Percentiles rank a stretch among this genome's conserved stretches.
These are phyloP conservation scores for Talaromyces sp. DNA, from an alignment of 2,329 filamentous ascomycete species.

Conservation along the genomic window DNA sequence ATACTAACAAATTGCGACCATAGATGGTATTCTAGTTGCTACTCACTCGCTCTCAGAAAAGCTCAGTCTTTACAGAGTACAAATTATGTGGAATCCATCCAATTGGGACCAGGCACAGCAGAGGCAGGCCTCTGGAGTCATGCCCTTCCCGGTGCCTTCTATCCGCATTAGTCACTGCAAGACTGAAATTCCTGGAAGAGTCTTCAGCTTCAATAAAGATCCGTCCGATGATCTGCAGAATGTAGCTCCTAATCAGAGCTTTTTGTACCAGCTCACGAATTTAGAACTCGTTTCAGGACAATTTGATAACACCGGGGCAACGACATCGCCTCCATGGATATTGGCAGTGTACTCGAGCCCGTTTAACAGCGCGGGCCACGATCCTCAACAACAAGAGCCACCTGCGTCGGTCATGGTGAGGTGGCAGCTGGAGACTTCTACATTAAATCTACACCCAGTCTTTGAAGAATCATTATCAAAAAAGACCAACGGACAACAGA, in stretches of 20 bases:
- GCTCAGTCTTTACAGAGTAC: constrained; percentile 69
- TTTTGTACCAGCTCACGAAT: constrained; percentile 64
- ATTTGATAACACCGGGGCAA: constrained; percentile 55
- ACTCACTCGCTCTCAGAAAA: constrained; percentile 60
- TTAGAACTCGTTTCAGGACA: constrained; percentile 69
- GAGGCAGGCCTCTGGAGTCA: constrained; percentile 26
- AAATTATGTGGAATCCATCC: constrained; percentile 68
- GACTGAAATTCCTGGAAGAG: constrained; percentile 33
- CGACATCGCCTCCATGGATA: constrained; percentile 60
- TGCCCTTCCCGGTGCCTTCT: constrained; percentile 34
- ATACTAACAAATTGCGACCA: neutral
- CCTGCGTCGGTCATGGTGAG: constrained; percentile 71
- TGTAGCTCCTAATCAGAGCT: constrained; percentile 27
- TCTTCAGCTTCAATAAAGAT: constrained; percentile 28
- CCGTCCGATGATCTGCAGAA: constrained; percentile 26
- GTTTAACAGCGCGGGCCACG: constrained; percentile 49
- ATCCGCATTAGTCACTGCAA: constrained; percentile 39
- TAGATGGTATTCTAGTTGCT: constrained; percentile 35
- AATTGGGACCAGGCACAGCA: constrained; percentile 44
- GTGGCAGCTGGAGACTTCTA: constrained; percentile 71
- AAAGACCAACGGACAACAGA: constrained; percentile 52
- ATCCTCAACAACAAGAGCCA: constrained; percentile 58
- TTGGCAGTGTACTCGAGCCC: constrained; percentile 69
- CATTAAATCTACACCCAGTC: constrained; percentile 66
- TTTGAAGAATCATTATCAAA: constrained; percentile 73